Conservation (phyloP, 176 grass and related monocot species). For the Puya raimondii region DNA sequence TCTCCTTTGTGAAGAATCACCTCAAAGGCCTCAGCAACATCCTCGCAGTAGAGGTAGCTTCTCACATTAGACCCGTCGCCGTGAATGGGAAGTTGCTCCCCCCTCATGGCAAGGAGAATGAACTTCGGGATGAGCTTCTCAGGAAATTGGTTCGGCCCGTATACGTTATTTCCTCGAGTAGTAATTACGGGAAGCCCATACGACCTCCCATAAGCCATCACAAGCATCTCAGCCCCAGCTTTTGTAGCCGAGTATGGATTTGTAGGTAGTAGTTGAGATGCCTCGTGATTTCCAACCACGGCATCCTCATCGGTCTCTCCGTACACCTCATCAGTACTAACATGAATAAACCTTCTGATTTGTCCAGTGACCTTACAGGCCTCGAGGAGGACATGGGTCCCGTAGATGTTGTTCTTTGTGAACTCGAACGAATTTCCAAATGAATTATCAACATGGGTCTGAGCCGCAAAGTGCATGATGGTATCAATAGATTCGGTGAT, state of each 20-base stretch:
- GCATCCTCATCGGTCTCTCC: too few species aligned
- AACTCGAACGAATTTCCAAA: slow-evolving; percentile 87
- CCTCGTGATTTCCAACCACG: too few species aligned
- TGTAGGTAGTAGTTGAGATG: slow-evolving; percentile 22
- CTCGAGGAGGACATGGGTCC: slow-evolving; percentile 70
- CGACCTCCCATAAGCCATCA: slow-evolving; percentile 9
- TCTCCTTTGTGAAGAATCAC: slow-evolving; percentile 70
- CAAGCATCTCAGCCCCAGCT: slow-evolving; percentile 70
- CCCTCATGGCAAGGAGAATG: slow-evolving; percentile 57
- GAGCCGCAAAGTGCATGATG: slow-evolving; percentile 82
- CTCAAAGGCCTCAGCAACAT: slow-evolving; percentile 77
- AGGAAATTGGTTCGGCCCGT: slow-evolving; percentile 71
- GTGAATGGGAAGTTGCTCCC: slow-evolving; percentile 55
- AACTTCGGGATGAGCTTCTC: slow-evolving; percentile 87
- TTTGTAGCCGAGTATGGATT: slow-evolving; percentile 75
- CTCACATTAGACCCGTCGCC: slow-evolving; percentile 69
- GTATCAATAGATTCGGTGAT: slow-evolving; percentile 70
- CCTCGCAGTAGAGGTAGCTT: slow-evolving; percentile 72
- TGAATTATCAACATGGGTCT: slow-evolving; percentile 83
- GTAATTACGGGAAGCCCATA: slow-evolving; percentile 76
- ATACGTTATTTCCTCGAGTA: slow-evolving; percentile 75
- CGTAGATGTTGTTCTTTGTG: slow-evolving; percentile 84
- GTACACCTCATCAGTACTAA: slow-evolving; percentile 40
- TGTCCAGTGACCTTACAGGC: slow-evolving; percentile 78
- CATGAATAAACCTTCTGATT: slow-evolving; percentile 73